These are phyloP conservation scores for Davidsoniella neocaledoniae DNA, from an alignment of 2,329 filamentous ascomycete species.

Conservation along the genomic window DNA sequence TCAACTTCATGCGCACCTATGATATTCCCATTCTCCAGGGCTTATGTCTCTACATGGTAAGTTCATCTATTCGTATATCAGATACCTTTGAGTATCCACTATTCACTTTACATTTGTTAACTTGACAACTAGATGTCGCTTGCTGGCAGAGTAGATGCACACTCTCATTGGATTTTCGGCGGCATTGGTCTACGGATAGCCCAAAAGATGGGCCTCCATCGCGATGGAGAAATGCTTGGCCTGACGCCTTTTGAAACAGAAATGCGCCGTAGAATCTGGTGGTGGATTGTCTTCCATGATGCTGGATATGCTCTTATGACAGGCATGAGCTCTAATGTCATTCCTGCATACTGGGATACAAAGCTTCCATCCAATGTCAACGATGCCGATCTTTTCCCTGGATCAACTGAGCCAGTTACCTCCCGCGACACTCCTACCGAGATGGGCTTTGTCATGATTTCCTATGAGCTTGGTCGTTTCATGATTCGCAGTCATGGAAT, in stretches of 20 bases:
- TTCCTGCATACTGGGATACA: constrained; percentile 38
- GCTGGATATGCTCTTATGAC: constrained; percentile 39
- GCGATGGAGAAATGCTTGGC: constrained; percentile 39
- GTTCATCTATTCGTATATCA: constrained; percentile 6
- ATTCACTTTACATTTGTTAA: neutral
- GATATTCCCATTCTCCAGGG: constrained; percentile 43
- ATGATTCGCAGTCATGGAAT: constrained; percentile 26
- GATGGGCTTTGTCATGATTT: constrained; percentile 39
- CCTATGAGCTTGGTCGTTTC: constrained; percentile 33
- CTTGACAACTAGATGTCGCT: constrained; percentile 30
- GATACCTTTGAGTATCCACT: neutral
- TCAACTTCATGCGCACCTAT: constrained; percentile 41
- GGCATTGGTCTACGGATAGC: constrained; percentile 46
- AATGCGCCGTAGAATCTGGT: constrained; percentile 52
- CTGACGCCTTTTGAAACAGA: constrained; percentile 47
- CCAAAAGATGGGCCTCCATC: constrained; percentile 50
- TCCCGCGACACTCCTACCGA: constrained; percentile 41
- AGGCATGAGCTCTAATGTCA: constrained; percentile 35
- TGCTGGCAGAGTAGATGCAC: constrained; percentile 39
- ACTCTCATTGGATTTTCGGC: constrained; percentile 43
- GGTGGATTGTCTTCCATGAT: constrained; percentile 44
- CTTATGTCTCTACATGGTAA: constrained; percentile 39
- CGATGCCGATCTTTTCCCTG: constrained; percentile 39
- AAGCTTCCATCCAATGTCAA: constrained; percentile 40
- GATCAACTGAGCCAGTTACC: constrained; percentile 32